Conservation (phyloP, 768 basidiomycete species). For the Sutorius australiensis region DNA sequence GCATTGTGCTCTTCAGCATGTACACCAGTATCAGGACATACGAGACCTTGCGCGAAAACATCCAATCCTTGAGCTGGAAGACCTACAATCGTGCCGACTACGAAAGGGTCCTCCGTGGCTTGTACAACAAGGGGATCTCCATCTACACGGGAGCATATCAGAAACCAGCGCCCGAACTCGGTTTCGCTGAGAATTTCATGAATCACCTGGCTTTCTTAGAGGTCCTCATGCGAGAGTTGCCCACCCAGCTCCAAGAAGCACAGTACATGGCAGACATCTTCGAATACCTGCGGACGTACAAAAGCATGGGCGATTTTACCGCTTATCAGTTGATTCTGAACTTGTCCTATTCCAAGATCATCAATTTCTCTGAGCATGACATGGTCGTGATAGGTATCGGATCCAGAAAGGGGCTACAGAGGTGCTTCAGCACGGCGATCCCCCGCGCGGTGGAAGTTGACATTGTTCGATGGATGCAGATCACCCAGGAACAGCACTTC, state of each 20-base stretch:
- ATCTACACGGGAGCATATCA: constrained; percentile 73
- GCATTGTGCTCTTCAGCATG: constrained; percentile 65
- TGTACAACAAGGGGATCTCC: constrained; percentile 35
- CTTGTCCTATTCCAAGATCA: constrained; percentile 51
- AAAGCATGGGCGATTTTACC: constrained; percentile 71
- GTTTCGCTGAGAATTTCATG: constrained; percentile 41
- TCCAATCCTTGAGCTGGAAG: constrained; percentile 61
- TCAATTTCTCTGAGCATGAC: constrained; percentile 64
- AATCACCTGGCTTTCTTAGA: constrained; percentile 65
- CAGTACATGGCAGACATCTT: constrained; percentile 60
- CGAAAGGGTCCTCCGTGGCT: constrained; percentile 44
- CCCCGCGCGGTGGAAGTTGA: constrained; percentile 46
- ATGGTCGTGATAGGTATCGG: constrained; percentile 71
- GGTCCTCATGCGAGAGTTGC: constrained; percentile 56
- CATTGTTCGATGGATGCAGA: constrained; percentile 61
- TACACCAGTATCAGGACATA: constrained; percentile 75
- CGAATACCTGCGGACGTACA: constrained; percentile 55
- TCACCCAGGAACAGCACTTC: constrained; percentile 59
- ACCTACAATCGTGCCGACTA: constrained; percentile 54
- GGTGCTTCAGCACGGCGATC: constrained; percentile 56
- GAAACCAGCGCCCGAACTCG: constrained; percentile 63
- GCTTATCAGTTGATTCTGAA: constrained; percentile 65
- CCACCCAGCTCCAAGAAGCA: constrained; percentile 45
- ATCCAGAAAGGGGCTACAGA: constrained; percentile 58
- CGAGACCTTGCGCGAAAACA: constrained; percentile 48